phyloP scores from a whole-genome alignment of 225 moss, liverwort and hornwort species.

The Climacium dendroides region DNA sequence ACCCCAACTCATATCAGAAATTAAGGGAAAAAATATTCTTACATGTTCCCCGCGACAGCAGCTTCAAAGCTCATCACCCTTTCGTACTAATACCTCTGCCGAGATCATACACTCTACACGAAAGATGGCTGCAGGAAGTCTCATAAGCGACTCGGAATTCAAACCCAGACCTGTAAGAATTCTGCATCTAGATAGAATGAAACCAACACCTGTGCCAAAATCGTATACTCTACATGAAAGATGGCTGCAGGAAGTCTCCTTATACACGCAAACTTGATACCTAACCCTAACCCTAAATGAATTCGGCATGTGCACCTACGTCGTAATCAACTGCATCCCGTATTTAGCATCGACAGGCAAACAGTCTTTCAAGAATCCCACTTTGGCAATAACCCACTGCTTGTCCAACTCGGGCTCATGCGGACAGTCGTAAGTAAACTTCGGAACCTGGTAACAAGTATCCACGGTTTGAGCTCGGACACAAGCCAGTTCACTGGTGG shows the following conservation, averaged over 20 bases:
- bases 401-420: conserved; percentile 38
- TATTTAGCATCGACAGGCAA: conserved; percentile 31
- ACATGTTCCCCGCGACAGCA: neutral
- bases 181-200: neutral
- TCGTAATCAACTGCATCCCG: conserved; percentile 65
- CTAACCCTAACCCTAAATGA: neutral
- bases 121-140: neutral
- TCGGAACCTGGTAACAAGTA: conserved; percentile 52
- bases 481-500: conserved; percentile 16
- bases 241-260: neutral
- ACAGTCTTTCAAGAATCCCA: conserved; percentile 52
- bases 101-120: neutral
- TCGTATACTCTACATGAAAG: neutral
- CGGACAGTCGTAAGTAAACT: conserved; percentile 33
- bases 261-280: neutral
- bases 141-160: neutral
- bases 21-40: neutral
- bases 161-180: neutral
- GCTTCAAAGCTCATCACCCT: neutral
- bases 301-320: neutral
- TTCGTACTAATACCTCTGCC: neutral
- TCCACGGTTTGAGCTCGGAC: conserved; percentile 57
- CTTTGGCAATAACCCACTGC: conserved; percentile 19
- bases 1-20: neutral
- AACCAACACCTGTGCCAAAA: neutral